phyloP scores from a whole-genome alignment of 2,329 filamentous ascomycete species.

The Nemania serpens region DNA sequence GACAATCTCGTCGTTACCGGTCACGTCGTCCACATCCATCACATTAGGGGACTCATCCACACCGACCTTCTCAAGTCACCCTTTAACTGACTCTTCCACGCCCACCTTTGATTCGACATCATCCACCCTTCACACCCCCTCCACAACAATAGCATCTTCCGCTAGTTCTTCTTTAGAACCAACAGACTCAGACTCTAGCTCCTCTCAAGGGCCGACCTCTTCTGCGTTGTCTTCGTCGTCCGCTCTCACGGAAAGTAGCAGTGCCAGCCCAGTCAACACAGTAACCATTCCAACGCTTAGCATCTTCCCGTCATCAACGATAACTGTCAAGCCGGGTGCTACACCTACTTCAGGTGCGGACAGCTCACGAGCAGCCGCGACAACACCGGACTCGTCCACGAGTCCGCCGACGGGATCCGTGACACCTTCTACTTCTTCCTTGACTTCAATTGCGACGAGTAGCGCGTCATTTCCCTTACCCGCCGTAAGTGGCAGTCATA shows the following conservation, averaged over 20 bases:
- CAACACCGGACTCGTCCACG: neutral
- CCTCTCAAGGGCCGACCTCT: slow-evolving; percentile 12
- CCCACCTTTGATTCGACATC: neutral
- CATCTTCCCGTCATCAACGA: slow-evolving; percentile 34
- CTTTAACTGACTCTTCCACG: slow-evolving; percentile 2
- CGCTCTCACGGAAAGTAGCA: slow-evolving; percentile 29
- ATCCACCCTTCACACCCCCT: slow-evolving; percentile 5
- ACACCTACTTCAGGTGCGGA: neutral
- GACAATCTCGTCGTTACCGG: slow-evolving; percentile 6
- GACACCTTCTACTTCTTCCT: slow-evolving; percentile 13
- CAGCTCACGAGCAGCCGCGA: slow-evolving; percentile 10
- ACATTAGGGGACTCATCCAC: slow-evolving; percentile 11
- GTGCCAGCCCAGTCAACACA: slow-evolving; percentile 5
- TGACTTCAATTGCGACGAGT: slow-evolving; percentile 8
- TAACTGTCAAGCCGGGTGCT: slow-evolving; percentile 10
- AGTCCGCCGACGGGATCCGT: neutral
- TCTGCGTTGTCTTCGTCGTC: slow-evolving; percentile 32
- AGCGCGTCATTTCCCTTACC: neutral
- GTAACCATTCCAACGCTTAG: slow-evolving; percentile 31
- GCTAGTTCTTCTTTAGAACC: slow-evolving; percentile 15
- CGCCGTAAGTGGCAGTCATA: neutral
- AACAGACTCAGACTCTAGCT: slow-evolving; percentile 13
- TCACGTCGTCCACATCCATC: slow-evolving; percentile 11
- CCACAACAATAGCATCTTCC: slow-evolving; percentile 17
- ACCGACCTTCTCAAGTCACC: slow-evolving; percentile 11